A percentile compares a stretch with the other conserved stretches of the same genome.
These are phyloP conservation scores for Aspergillus coremiiformis DNA, from an alignment of 495 filamentous ascomycete genomes.

Conservation along the genomic window DNA sequence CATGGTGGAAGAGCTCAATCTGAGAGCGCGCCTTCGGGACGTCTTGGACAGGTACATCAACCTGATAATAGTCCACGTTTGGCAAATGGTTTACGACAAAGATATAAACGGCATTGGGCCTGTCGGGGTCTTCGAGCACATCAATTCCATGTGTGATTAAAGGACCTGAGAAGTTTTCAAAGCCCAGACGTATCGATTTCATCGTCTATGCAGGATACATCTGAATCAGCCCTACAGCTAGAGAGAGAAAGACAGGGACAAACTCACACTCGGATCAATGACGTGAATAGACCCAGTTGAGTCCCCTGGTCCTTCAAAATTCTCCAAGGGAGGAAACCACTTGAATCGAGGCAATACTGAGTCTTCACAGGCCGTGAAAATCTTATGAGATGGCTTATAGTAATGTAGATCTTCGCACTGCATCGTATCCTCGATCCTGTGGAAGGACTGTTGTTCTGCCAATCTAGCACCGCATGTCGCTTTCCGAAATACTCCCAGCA, in stretches of 20 bases:
- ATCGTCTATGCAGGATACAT: slow-evolving; percentile 35
- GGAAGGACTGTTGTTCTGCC: slow-evolving; percentile 28
- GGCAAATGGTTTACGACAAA: slow-evolving; percentile 53
- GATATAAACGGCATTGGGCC: slow-evolving; percentile 47
- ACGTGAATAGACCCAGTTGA: slow-evolving; percentile 45
- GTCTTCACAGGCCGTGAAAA: slow-evolving; percentile 54
- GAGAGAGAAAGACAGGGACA: neutral
- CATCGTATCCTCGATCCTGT: slow-evolving; percentile 44
- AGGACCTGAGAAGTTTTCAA: slow-evolving; percentile 45
- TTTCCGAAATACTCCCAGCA: slow-evolving; percentile 25
- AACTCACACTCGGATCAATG: slow-evolving; percentile 44
- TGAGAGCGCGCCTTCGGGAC: slow-evolving; percentile 40
- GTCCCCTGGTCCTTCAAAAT: slow-evolving; percentile 29
- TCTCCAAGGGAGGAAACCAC: slow-evolving; percentile 50
- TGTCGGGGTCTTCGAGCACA: slow-evolving; percentile 40
- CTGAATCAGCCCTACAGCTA: neutral
- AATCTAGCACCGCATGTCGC: slow-evolving; percentile 16
- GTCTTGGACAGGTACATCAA: neutral
- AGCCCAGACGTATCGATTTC: slow-evolving; percentile 37
- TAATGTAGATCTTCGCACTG: slow-evolving; percentile 57
- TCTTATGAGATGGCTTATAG: slow-evolving; percentile 37
- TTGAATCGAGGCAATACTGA: slow-evolving; percentile 33
- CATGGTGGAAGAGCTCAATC: slow-evolving; percentile 53
- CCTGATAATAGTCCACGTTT: slow-evolving; percentile 30
- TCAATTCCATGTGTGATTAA: slow-evolving; percentile 58